A percentile compares a stretch with the other conserved stretches of the same genome.
Conservation (phyloP, 73 alveolate genomes). For the Urostyla sp. region DNA sequence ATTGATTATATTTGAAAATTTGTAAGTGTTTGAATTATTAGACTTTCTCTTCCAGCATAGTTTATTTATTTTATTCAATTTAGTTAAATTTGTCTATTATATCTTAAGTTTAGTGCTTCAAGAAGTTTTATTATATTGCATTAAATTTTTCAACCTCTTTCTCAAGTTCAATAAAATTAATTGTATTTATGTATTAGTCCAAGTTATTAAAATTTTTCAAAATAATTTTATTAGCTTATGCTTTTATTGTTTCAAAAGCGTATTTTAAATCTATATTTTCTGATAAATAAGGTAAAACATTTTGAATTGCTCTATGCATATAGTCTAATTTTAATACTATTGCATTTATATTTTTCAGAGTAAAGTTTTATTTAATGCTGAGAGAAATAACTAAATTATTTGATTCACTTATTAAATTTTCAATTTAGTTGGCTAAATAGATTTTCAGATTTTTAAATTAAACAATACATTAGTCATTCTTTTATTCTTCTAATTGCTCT, state of each 20-base stretch:
- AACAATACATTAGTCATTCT: neutral
- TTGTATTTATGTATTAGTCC: neutral
- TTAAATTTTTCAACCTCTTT: neutral
- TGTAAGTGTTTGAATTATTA: too few relatives aligned
- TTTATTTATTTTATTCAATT: too few relatives aligned
- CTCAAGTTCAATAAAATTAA: neutral
- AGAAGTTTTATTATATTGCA: too few relatives aligned
- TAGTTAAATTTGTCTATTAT: too few relatives aligned
- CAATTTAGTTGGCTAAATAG: neutral
- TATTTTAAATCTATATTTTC: neutral
- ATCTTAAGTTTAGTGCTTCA: neutral
- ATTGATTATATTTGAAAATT: too few relatives aligned
- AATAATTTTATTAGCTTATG: neutral
- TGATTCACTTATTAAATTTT: neutral
- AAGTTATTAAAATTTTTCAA: too few relatives aligned
- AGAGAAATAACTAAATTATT: too few relatives aligned
- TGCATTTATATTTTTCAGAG: neutral
- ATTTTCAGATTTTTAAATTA: too few relatives aligned
- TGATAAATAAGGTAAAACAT: neutral
- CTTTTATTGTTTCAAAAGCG: neutral
- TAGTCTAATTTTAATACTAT: neutral
- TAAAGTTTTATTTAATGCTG: neutral
- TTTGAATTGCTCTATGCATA: neutral
- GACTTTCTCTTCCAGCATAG: neutral
- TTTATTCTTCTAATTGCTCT: neutral